phyloP scores from a whole-genome alignment of 2,329 filamentous ascomycete genomes.

The Pleoardoris graminearum region DNA sequence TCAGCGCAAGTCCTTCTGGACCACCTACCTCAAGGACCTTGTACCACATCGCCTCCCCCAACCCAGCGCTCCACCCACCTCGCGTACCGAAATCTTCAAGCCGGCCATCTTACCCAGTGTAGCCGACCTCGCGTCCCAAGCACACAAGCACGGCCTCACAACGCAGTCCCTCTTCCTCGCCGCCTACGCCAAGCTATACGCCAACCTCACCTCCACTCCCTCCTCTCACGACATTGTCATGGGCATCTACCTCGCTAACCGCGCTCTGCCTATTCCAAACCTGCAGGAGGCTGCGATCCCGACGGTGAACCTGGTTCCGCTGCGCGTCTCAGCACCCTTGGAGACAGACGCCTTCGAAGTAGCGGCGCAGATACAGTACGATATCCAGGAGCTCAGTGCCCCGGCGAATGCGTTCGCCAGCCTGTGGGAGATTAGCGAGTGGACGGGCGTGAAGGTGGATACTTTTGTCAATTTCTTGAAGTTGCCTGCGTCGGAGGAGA shows the following conservation, averaged over 20 bases:
- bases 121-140: conserved; percentile 46
- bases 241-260: conserved; percentile 83
- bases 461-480: conserved; percentile 82
- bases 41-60: conserved; percentile 14
- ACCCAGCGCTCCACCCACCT: conserved; percentile 32
- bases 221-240: conserved; percentile 59
- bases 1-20: conserved; percentile 55
- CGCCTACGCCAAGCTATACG: conserved; percentile 62
- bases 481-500: conserved; percentile 48
- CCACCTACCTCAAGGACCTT: conserved; percentile 46
- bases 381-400: conserved; percentile 65
- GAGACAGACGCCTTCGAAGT: conserved; percentile 49
- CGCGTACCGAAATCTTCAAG: conserved; percentile 52
- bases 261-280: conserved; percentile 58
- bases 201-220: conserved; percentile 28
- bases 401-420: conserved; percentile 61
- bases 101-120: conserved; percentile 53
- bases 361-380: conserved; percentile 67
- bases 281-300: conserved; percentile 63
- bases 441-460: conserved; percentile 73
- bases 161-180: conserved; percentile 78
- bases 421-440: conserved; percentile 71
- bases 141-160: conserved; percentile 60
- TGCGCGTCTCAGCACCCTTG: conserved; percentile 57
- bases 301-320: conserved; percentile 77